Evolutionary conservation across 306 rosid genomes (phyloP), one percentile per base, ranked within the genome.

Genomic region (Astragalus glycyphyllos): DNA sequence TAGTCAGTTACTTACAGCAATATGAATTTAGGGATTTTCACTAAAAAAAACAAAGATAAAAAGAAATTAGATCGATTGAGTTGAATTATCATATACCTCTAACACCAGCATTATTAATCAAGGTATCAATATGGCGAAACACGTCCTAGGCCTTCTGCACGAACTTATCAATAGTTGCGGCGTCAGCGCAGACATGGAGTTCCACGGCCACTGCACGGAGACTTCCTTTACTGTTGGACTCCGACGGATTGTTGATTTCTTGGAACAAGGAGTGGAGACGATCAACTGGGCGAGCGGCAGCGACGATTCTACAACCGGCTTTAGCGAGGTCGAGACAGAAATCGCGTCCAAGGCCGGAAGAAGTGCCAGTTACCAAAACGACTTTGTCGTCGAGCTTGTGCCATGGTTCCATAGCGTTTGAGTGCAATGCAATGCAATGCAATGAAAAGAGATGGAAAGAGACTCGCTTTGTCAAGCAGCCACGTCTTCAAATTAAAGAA

Each of bases 311-410:
- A 80, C 92, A 89, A 20, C 95, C 95, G 15, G 96, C 85, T 71
- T 73, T 77, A 6, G 96, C 95, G 26, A 92, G 87, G 46, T 87
- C 96, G 13, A 87, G 69, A 51, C 96, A 92, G 63, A 89, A 83
- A 0, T 86, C 89, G 7, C 62, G 83, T 65, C 96, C 98, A 3
- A 92, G 84, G 0, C 96, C 98, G 1, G 98, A 74, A 8, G 98
- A 92, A 11, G 95, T 90, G 17, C 98, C 96, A 49, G 98, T 92
- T 9, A 89, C 89, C 78, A 92, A 49, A 5, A 92, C 96, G 7
- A 92, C 92, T 62, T 92, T 89, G 32, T 84, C 86, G 17, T 20
- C 45, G 0, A 92, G 88, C 68, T 37, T 31, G 59, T 63, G 81
- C 96, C 94, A 87, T 7, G 88, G 85, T 76, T 88, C 96, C 23